Percentiles rank a stretch among this genome's conserved stretches.
phyloP scores from a whole-genome alignment of 2,329 filamentous ascomycete genomes.

The Aspergillus sp. region DNA sequence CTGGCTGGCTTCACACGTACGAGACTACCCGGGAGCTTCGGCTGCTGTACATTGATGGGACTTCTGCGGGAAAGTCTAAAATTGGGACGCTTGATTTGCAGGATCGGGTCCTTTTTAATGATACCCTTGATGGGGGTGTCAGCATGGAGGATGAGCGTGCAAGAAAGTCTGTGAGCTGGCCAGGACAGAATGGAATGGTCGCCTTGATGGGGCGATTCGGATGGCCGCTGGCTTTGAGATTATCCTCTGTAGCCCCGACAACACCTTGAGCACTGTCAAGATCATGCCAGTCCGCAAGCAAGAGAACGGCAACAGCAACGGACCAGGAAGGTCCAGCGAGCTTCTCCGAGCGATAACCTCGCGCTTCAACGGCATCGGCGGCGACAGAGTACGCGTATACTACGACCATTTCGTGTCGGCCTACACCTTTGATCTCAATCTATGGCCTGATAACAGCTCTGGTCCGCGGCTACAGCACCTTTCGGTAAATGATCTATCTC shows the following conservation, averaged over 20 bases:
- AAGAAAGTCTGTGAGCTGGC: slow-evolving; percentile 64
- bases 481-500: slow-evolving; percentile 35
- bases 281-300: slow-evolving; percentile 32
- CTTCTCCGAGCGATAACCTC: slow-evolving; percentile 31
- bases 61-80: slow-evolving; percentile 66
- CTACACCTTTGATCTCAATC: slow-evolving; percentile 48
- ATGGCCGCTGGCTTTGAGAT: slow-evolving; percentile 74
- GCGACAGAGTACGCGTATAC: slow-evolving; percentile 49
- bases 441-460: slow-evolving; percentile 41
- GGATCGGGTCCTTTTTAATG: slow-evolving; percentile 62
- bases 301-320: neutral
- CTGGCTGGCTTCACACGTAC: slow-evolving; percentile 71
- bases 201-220: slow-evolving; percentile 66
- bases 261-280: slow-evolving; percentile 42
- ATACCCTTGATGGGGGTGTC: slow-evolving; percentile 22
- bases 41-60: slow-evolving; percentile 72
- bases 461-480: slow-evolving; percentile 46
- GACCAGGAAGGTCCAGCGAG: neutral
- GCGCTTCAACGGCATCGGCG: slow-evolving; percentile 39
- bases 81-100: slow-evolving; percentile 72
- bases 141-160: slow-evolving; percentile 46
- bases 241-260: slow-evolving; percentile 67
- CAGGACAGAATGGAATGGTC: slow-evolving; percentile 52
- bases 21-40: slow-evolving; percentile 60
- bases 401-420: slow-evolving; percentile 56